Percentiles rank a stretch among this genome's conserved stretches.
These are phyloP conservation scores for Penicillium sp. DNA, from an alignment of 2,329 filamentous ascomycete genomes.

Conservation along the genomic window DNA sequence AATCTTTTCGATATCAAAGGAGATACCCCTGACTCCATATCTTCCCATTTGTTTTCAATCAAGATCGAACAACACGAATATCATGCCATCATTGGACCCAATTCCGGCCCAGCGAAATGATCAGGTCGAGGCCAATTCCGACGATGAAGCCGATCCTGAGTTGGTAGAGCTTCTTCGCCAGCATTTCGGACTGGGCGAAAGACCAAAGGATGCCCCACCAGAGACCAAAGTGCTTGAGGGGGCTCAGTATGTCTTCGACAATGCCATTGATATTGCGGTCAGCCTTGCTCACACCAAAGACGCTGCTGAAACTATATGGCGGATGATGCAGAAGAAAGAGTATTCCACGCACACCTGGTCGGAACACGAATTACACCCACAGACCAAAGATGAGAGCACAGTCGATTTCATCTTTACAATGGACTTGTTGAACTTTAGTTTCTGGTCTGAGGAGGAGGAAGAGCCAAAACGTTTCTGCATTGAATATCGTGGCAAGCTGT, in stretches of 20 bases:
- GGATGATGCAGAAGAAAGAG: constrained; percentile 75
- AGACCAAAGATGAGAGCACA: constrained; percentile 72
- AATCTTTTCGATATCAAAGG: background rate
- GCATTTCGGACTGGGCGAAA: constrained; percentile 64
- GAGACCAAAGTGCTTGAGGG: constrained; percentile 79
- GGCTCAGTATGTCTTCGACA: constrained; percentile 85
- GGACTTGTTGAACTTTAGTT: constrained; percentile 95
- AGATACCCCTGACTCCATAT: constrained; percentile 4
- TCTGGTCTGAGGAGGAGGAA: constrained; percentile 76
- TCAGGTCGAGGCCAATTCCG: constrained; percentile 62
- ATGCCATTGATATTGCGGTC: constrained; percentile 87
- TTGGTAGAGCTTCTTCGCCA: constrained; percentile 81
- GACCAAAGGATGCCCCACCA: constrained; percentile 55
- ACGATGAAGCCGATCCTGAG: constrained; percentile 87
- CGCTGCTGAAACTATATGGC: constrained; percentile 75
- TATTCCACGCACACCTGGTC: constrained; percentile 88
- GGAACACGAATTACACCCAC: constrained; percentile 84
- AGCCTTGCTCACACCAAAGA: constrained; percentile 78
- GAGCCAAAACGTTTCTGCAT: constrained; percentile 72
- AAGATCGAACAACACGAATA: background rate
- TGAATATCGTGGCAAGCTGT: constrained; percentile 73
- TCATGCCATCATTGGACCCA: constrained; percentile 22
- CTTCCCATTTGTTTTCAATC: background rate
- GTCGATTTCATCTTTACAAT: constrained; percentile 95
- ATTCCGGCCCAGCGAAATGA: constrained; percentile 13